Evolutionary conservation across 345 rosid species (phyloP).

Genomic region (Gossypium herbaceum): DNA sequence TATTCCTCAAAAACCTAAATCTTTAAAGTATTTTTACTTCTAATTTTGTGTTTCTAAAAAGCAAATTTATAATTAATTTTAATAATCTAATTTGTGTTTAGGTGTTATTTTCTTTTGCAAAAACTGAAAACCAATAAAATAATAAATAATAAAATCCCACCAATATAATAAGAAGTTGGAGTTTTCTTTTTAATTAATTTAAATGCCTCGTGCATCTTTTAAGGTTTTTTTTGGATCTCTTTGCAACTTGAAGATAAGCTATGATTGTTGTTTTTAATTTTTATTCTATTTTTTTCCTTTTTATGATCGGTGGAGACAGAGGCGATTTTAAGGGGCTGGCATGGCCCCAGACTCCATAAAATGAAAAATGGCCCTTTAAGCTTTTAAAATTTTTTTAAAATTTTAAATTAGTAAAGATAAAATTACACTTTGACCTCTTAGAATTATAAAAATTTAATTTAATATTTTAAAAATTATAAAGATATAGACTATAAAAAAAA

Average conservation of each 20-base stretch:
- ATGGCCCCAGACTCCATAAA: no score
- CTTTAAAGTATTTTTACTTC: background rate
- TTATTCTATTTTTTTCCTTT: background rate
- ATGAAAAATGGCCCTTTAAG: no score
- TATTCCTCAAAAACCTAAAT: background rate
- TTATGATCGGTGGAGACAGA: background rate
- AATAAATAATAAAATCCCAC: background rate
- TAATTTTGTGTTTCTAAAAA: background rate
- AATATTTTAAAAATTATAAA: no score
- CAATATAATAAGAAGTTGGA: background rate
- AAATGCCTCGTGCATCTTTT: background rate
- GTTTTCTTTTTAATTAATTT: background rate
- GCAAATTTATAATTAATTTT: no score
- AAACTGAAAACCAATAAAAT: background rate
- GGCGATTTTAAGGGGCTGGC: no score
- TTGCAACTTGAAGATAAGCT: constrained; percentile 3
- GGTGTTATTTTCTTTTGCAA: no score
- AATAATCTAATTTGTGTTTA: no score
- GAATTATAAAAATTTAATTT: no score
- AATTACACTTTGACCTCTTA: no score
- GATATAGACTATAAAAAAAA: no score
- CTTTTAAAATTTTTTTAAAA: no score
- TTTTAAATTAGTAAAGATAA: no score
- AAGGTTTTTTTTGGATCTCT: background rate
- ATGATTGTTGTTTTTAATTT: background rate